Evolutionary conservation across 2,329 filamentous ascomycete species (phyloP), one percentile per base, ranked within the genome.

Genomic region (Orbilia quercus): DNA sequence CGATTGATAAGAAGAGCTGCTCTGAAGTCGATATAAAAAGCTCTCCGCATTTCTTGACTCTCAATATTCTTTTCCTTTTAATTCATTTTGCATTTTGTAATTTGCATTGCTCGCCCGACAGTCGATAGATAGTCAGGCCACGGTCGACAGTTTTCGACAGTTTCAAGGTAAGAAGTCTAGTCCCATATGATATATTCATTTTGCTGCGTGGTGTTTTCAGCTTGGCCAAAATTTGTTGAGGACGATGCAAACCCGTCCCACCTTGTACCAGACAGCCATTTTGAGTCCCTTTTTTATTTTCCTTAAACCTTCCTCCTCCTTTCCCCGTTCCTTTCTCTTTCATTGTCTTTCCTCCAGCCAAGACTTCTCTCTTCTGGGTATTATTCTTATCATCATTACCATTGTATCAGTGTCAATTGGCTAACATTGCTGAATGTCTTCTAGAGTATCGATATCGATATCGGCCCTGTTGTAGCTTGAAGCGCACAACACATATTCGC

Each of bases 181-280:
- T n/a, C n/a, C n/a, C n/a, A n/a, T n/a, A 23, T 51, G 12, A 36
- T 7, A 34, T 45, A 47, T 53, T 14, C 45, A 28, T 55, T 48
- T 12, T 40, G 51, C 50, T 47, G 25, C 23, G 58, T 18, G 51
- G 28, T 58, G 44, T 22, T 31, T 53, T 51, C 59, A 47, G 44
- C 59, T 72, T 73, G 60, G 67, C 67, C 59, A 53, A 66, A 60
- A 55, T 73, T 73, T 73, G 69, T 73, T 73, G 69, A 73, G 69
- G 54, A 71, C 11, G 38, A 34, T 5, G 48, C n/a, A n/a, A n/a
- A n/a, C n/a, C n/a, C n/a, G 48, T 54, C 47, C 64, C 55, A 67
- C 50, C 23, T 18, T n/a, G n/a, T n/a, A n/a, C n/a, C n/a, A n/a
- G n/a, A n/a, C n/a, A n/a, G 9, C 42, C 42, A n/a, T 47, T 62